Base-by-base conservation (phyloP, 2,329 filamentous ascomycete species). In the Hypoxylon sp. region DNA sequence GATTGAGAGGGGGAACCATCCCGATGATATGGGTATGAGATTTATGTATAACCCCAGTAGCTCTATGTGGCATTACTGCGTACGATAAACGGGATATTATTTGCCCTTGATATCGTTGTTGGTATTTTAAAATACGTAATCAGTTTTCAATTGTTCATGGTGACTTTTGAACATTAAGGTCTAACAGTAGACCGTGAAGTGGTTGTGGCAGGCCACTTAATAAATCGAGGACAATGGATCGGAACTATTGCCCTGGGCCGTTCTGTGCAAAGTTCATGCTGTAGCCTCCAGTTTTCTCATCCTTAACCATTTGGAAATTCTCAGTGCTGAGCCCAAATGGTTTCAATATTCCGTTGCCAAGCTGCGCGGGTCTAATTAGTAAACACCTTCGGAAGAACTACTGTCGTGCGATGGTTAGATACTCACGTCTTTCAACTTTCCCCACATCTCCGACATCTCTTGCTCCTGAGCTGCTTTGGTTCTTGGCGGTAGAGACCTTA, bases 381-480 rank as follows among this genome's bases (percentile, higher is more conserved):
- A 37, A n/a, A 7, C 16, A n/a, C 17, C 27, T 37, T 35, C 44
- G 23, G n/a, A n/a, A n/a, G n/a, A n/a, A n/a, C n/a, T n/a, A n/a
- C 21, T 3, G 23, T 5, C 23, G 13, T 27, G 23, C 11, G 11
- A 13, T 9, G 17, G 21, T 19, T n/a, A n/a, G 13, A 7, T 40
- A 77, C 81, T 74, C 60, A 85, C 83, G 62, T 88, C 86, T 69
- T 96, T 97, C 63, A 99, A 73, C 75, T 97, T 97, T 12, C 88
- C 90, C 91, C 96, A 96, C 91, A 97, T 97, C 74, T 99, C 93
- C 2, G 82, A 87, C 82, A 94, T 90, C 73, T 99, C 94, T 62
- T 81, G 82, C 66, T 96, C 88, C 73, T 91, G 90, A 1, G 92
- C 91, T 12, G 81, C 82, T 59, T 93, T 89, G 38, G 91, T 81